Conservation (phyloP, 371 early-diverging fungal genomes). For the Mortierella sp. region DNA sequence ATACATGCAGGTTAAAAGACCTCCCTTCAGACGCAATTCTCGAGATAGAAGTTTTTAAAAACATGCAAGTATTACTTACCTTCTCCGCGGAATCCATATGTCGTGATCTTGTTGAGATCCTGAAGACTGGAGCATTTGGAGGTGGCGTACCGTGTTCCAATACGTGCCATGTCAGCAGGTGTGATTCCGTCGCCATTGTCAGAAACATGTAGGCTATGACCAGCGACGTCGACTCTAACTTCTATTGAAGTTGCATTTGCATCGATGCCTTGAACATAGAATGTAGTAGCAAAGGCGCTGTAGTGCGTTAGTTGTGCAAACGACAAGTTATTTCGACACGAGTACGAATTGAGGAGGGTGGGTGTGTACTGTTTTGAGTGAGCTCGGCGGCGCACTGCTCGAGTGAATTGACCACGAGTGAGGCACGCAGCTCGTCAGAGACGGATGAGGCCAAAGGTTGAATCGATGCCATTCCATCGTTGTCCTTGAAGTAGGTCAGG, state of each 20-base stretch:
- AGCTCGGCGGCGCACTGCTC: conserved; percentile 73
- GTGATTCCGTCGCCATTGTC: conserved; percentile 79
- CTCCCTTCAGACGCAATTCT: no score
- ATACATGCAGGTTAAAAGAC: background rate
- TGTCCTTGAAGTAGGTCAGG: background rate
- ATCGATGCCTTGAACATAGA: conserved; percentile 65
- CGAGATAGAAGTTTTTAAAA: background rate
- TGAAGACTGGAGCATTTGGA: conserved; percentile 66
- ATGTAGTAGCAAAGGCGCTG: background rate
- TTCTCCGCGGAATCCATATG: conserved; percentile 84
- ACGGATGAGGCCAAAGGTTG: conserved; percentile 40
- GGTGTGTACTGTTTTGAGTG: conserved; percentile 67
- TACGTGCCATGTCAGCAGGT: conserved; percentile 57
- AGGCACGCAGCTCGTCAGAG: conserved; percentile 53
- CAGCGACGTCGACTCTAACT: conserved; percentile 61
- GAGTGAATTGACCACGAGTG: conserved; percentile 66
- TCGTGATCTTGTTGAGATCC: conserved; percentile 61
- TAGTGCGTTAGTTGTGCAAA: background rate
- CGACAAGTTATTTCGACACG: background rate
- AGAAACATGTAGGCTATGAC: conserved; percentile 68
- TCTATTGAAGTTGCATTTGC: conserved; percentile 69
- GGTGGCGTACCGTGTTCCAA: conserved; percentile 72
- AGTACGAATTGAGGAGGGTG: background rate
- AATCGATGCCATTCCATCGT: conserved; percentile 53
- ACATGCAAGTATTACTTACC: conserved; percentile 50